Evolutionary conservation across 2,329 filamentous ascomycete genomes (phyloP).

Genomic region (Penicillium sp.): DNA sequence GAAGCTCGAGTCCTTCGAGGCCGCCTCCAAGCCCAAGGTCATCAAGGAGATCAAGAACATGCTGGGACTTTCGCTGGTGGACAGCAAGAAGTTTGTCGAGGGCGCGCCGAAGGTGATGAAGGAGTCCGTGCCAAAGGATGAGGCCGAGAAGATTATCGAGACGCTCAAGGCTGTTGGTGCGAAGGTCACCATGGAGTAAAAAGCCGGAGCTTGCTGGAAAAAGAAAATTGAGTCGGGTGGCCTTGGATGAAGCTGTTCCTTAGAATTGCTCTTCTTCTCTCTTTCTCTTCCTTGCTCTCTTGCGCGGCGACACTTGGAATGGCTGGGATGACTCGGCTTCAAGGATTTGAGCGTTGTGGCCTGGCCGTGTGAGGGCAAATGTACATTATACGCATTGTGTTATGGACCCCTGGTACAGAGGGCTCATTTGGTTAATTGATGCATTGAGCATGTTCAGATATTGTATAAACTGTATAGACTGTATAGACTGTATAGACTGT

Average conservation of each 20-base stretch:
- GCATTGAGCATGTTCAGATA: constrained; percentile 21
- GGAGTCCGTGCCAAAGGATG: constrained; percentile 97
- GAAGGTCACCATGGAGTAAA: constrained; percentile 86
- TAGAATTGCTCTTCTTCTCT: constrained; percentile 5
- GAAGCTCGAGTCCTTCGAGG: constrained; percentile 88
- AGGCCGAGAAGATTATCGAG: constrained; percentile 97
- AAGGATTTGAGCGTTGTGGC: constrained; percentile 22
- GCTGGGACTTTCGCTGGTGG: constrained; percentile 91
- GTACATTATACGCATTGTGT: constrained; percentile 39
- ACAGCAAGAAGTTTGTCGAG: constrained; percentile 99
- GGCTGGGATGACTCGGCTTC: constrained; percentile 9
- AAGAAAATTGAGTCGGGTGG: constrained; percentile 6
- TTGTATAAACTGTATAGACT: background rate
- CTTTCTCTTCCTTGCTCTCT: constrained; percentile 19
- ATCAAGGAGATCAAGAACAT: constrained; percentile 99
- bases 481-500: too few relatives aligned
- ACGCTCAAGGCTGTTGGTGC: constrained; percentile 90
- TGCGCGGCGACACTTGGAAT: constrained; percentile 3
- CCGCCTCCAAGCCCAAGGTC: constrained; percentile 90
- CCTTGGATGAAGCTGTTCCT: constrained; percentile 7
- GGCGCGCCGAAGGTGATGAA: constrained; percentile 97
- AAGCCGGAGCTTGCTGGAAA: constrained; percentile 2
- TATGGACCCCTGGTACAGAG: constrained; percentile 23
- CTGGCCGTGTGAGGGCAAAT: constrained; percentile 32
- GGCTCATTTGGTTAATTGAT: constrained; percentile 27